A percentile compares a stretch with the other conserved stretches of the same genome.
Evolutionary conservation across 2,329 filamentous ascomycete species (phyloP).

Genomic region (Colletotrichum cuscutae): DNA sequence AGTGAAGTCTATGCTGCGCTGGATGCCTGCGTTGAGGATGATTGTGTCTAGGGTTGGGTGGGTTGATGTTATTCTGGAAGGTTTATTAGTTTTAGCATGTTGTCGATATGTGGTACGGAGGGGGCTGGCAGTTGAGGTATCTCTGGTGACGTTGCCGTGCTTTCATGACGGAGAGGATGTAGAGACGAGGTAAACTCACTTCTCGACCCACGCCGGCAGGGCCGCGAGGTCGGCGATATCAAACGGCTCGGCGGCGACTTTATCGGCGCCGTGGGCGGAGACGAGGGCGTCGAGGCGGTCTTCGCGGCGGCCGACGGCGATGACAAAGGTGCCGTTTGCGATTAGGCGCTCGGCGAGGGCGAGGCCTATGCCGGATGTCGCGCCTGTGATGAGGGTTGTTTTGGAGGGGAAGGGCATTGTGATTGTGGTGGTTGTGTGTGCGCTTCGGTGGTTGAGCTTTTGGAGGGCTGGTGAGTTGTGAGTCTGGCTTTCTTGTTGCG

Average conservation of each 20-base stretch:
- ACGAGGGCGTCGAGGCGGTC: conserved; percentile 63
- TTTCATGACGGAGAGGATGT: background rate
- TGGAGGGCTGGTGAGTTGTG: background rate
- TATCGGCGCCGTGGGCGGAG: conserved; percentile 54
- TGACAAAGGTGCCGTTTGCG: conserved; percentile 59
- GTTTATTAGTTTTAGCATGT: background rate
- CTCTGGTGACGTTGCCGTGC: background rate
- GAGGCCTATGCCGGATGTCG: conserved; percentile 63
- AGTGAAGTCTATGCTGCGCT: conserved; percentile 58
- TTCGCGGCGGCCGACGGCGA: conserved; percentile 65
- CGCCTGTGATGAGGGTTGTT: conserved; percentile 64
- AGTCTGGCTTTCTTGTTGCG: background rate
- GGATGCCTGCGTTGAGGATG: conserved; percentile 67
- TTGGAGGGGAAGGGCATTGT: conserved; percentile 66
- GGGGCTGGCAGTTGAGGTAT: background rate
- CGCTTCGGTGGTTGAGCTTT: too few species aligned
- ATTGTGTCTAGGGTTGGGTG: conserved; percentile 65
- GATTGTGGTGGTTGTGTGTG: background rate
- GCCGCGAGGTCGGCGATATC: conserved; percentile 56
- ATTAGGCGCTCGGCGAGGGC: conserved; percentile 56
- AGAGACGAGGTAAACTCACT: conserved; percentile 40
- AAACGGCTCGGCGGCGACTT: conserved; percentile 49
- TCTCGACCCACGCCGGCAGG: conserved; percentile 53
- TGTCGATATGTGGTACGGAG: background rate
- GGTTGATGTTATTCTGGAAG: conserved; percentile 43